These are phyloP conservation scores for Fraxinus angustifolia DNA, from an alignment of 305 asterid species.

Conservation along the genomic window DNA sequence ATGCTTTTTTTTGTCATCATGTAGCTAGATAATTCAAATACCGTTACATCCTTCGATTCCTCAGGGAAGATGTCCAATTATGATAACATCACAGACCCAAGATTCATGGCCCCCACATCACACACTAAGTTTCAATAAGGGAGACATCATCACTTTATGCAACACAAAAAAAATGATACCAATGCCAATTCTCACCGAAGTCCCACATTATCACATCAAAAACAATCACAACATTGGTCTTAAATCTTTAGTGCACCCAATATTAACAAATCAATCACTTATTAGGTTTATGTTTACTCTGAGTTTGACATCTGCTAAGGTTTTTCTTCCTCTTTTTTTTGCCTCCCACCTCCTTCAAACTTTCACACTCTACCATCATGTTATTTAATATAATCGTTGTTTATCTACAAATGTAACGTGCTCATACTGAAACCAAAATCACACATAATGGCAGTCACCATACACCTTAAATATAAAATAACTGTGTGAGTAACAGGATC, in stretches of 20 bases:
- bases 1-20: too few species aligned
- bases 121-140: neutral
- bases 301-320: neutral
- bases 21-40: too few species aligned
- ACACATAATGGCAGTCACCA: neutral
- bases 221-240: neutral
- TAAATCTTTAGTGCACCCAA: neutral
- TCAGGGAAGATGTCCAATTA: neutral
- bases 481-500: neutral
- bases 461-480: neutral
- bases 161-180: neutral
- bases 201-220: neutral
- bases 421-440: neutral
- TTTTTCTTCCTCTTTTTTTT: neutral
- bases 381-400: neutral
- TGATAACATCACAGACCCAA: neutral
- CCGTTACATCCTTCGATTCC: too few species aligned
- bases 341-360: neutral
- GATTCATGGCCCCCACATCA: neutral
- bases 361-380: neutral
- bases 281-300: neutral
- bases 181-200: neutral
- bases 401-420: neutral
- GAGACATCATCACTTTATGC: neutral
- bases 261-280: neutral